Base-by-base conservation (phyloP, 2,329 filamentous ascomycete genomes). In the Pezicula radicicola region DNA sequence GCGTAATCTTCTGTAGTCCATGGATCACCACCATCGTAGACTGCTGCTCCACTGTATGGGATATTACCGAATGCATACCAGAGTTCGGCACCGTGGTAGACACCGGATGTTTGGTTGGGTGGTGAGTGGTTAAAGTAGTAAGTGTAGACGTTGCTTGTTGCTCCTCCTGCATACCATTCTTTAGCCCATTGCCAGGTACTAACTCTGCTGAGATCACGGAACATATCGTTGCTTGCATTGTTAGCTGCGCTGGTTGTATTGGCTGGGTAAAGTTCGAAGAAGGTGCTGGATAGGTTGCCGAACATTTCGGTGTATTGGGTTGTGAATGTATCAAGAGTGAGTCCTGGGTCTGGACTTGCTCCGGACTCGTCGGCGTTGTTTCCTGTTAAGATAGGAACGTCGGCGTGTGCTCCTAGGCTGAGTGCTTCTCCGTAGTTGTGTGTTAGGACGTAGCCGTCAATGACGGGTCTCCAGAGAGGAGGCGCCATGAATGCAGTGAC, bases 11-110 rank as follows among this genome's bases (percentile, higher is more conserved):
- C 37, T 1, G 51, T 43, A 13, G 54, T 54, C 59, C 64, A 67
- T 28, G 57, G 63, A n/a, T 63, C 54, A n/a, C 49, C 53, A 12
- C 53, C 56, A 49, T 60, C 59, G 37, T 40, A 40, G 37, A 16
- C 37, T 15, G 10, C 37, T 10, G 12, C 30, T 33, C 30, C 30
- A 13, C 30, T 33, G 27, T 58, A 51, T 0, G 62, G 61, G 28
- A 67, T 60, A 46, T 65, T 66, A 54, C 60, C 57, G 52, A 67
- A 65, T 30, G 54, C 55, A 25, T 65, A 67, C 56, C 59, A 63
- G 9, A 67, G 49, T 54, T 64, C 64, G 12, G 58, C 51, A 13
- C 62, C 64, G 48, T 67, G 63, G 47, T 63, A 67, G 12, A 59
- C 62, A 33, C 62, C 63, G 3, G 27, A n/a, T 2, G 13, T 35